Evolutionary conservation across 2,329 filamentous ascomycete species (phyloP).

Genomic region (Sporothrix pseudoabietina): DNA sequence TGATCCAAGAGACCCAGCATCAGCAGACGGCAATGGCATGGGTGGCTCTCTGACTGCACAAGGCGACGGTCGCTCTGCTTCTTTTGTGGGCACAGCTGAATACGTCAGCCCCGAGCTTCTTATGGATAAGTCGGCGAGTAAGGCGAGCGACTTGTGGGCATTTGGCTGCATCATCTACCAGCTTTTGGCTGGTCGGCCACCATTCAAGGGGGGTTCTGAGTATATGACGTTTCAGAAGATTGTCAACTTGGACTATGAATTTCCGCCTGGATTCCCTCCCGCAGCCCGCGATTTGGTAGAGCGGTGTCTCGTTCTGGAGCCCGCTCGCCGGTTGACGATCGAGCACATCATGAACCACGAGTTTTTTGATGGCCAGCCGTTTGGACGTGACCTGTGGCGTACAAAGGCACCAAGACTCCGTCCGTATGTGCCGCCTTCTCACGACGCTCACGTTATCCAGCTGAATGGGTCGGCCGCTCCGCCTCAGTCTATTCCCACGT

Average conservation of each 20-base stretch:
- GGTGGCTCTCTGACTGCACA: background rate
- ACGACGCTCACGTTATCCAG: constrained; percentile 74
- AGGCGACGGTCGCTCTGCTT: constrained; percentile 77
- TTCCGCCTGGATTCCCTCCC: constrained; percentile 82
- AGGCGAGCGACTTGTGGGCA: constrained; percentile 96
- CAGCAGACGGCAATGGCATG: constrained; percentile 43
- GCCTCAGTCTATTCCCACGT: constrained; percentile 38
- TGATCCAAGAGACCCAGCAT: constrained; percentile 53
- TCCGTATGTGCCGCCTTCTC: constrained; percentile 74
- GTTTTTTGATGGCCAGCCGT: constrained; percentile 86
- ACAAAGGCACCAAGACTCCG: constrained; percentile 85
- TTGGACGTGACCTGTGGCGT: constrained; percentile 85
- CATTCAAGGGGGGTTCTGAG: constrained; percentile 94
- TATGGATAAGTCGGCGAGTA: constrained; percentile 95
- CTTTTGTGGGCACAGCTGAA: constrained; percentile 96
- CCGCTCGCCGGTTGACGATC: constrained; percentile 77
- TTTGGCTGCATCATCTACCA: constrained; percentile 99
- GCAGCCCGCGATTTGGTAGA: constrained; percentile 88
- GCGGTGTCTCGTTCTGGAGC: constrained; percentile 85
- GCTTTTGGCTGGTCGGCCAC: constrained; percentile 88
- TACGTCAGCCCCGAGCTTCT: constrained; percentile 98
- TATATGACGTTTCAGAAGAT: constrained; percentile 99
- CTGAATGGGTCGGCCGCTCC: constrained; percentile 58
- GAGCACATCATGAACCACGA: constrained; percentile 97
- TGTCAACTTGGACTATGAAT: constrained; percentile 89